phyloP scores from a whole-genome alignment of 345 rosid genomes.

The Gossypium rotundifolium region DNA sequence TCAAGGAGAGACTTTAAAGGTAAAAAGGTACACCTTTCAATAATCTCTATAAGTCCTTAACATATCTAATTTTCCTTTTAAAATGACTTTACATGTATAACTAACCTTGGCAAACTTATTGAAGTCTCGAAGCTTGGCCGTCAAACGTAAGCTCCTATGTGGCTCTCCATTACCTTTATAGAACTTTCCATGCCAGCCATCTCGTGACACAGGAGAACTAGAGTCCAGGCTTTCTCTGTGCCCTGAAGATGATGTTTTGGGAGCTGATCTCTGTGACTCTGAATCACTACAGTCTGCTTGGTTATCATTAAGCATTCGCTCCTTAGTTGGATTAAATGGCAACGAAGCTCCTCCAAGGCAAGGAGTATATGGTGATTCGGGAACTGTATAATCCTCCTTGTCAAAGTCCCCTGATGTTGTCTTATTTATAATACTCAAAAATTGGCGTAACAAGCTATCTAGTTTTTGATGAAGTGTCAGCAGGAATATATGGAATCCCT shows the following conservation, averaged over 20 bases:
- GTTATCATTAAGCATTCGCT: conserved; percentile 41
- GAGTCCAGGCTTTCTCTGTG: conserved; percentile 61
- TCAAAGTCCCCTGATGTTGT: conserved; percentile 61
- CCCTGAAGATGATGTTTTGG: conserved; percentile 51
- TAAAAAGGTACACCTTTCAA: neutral
- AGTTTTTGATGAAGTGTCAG: conserved; percentile 90
- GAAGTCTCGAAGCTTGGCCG: conserved; percentile 90
- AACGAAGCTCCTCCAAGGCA: conserved; percentile 34
- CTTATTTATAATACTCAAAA: conserved; percentile 61
- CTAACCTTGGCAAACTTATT: conserved; percentile 93
- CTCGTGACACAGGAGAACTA: conserved; percentile 64
- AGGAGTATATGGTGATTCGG: conserved; percentile 50
- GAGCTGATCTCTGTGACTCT: conserved; percentile 55
- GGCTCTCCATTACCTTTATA: conserved; percentile 61
- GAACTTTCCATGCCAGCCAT: conserved; percentile 67
- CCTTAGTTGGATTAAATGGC: conserved; percentile 56
- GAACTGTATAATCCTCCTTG: conserved; percentile 56
- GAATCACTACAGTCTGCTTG: conserved; percentile 54
- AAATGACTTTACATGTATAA: conserved; percentile 12
- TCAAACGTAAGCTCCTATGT: conserved; percentile 66
- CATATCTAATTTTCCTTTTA: neutral
- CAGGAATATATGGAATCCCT: conserved; percentile 85
- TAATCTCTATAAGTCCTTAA: neutral
- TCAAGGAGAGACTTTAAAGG: neutral
- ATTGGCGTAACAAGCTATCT: conserved; percentile 63